Evolutionary conservation across 208 protist species (phyloP).

Genomic region (Leishmania tarentolae): DNA sequence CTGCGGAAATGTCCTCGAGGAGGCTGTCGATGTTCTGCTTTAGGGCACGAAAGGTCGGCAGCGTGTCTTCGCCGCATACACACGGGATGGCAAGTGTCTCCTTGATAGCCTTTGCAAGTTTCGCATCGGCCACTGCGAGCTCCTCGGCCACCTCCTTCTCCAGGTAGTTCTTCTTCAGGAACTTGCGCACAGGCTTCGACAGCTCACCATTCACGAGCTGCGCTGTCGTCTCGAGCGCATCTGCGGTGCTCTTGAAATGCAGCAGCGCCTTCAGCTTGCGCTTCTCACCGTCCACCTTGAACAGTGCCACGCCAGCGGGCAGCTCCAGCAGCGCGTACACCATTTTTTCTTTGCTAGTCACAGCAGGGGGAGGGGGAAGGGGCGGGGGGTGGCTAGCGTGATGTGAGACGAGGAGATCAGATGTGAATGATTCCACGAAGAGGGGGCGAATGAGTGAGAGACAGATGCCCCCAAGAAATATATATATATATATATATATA

Average conservation of each 20-base stretch:
- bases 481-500: too few relatives aligned
- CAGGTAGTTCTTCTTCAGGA: slow-evolving; percentile 98
- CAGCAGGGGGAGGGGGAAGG: background rate
- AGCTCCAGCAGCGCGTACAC: slow-evolving; percentile 99
- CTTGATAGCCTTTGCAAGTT: slow-evolving; percentile 97
- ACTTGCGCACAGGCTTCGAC: slow-evolving; percentile 96
- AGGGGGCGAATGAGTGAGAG: background rate
- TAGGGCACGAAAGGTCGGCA: slow-evolving; percentile 96
- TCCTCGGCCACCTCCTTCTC: slow-evolving; percentile 89
- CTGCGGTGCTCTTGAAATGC: slow-evolving; percentile 95
- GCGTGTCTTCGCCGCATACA: slow-evolving; percentile 85
- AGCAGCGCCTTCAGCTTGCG: slow-evolving; percentile 94
- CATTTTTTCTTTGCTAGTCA: slow-evolving; percentile 46
- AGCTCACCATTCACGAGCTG: slow-evolving; percentile 97
- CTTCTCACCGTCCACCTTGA: slow-evolving; percentile 95
- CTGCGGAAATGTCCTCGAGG: slow-evolving; percentile 84
- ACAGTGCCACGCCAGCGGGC: slow-evolving; percentile 98
- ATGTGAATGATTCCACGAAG: background rate
- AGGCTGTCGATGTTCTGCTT: slow-evolving; percentile 92
- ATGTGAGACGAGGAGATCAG: background rate
- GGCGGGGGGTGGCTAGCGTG: background rate
- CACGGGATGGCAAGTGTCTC: slow-evolving; percentile 95
- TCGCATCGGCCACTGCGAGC: slow-evolving; percentile 95
- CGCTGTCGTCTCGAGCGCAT: slow-evolving; percentile 97
- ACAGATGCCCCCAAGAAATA: background rate